Evolutionary conservation across 257 asterid species (phyloP), one percentile per base, ranked within the genome.

Genomic region (Capsicum pubescens): DNA sequence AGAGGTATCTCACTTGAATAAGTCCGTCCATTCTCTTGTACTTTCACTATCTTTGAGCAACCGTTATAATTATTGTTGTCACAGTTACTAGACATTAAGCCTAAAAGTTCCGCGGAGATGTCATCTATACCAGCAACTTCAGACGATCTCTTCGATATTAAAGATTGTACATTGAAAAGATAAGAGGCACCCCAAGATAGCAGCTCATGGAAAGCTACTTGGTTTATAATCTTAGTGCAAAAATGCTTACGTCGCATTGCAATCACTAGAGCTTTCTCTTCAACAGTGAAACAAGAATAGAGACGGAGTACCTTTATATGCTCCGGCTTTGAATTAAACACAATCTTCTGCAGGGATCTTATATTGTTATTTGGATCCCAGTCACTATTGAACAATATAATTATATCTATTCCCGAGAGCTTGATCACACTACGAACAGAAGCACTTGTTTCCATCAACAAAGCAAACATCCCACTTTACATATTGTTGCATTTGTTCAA

Each of bases 281-380:
- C 97, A 82, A 93, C 83, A 0, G 92, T 93, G 82, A 69, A 69
- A 67, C 85, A 84, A 52, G 95, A 90, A 86, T 92, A 93, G 15
- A 93, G 64, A 13, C 94, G 94, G 80, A 93, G 91, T 64, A 92
- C 86, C 85, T 91, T 91, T 86, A 93, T 86, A 48, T 83, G 86
- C 84, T 93, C 86, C 19, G 82, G 85, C 76, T 85, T 86, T 36
- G 95, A 91, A 80, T 85, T 80, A 64, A 92, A 83, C 9, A 84
- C 77, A 78, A 93, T 83, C 90, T 55, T 91, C 84, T 87, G 90
- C 84, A 93, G 86, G 64, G 92, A 90, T 85, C 86, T 90, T 70
- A 92, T 81, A 83, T 93, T 93, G 78, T 88, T 90, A 61, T 66
- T 57, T 48, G 97, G 93, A 68, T 92, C 94, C 93, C 92, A 92